Percentiles rank a stretch among this genome's conserved stretches.
These are phyloP conservation scores for Ambrosia artemisiifolia DNA, from an alignment of 129 eudicot genomes.

Conservation along the genomic window DNA sequence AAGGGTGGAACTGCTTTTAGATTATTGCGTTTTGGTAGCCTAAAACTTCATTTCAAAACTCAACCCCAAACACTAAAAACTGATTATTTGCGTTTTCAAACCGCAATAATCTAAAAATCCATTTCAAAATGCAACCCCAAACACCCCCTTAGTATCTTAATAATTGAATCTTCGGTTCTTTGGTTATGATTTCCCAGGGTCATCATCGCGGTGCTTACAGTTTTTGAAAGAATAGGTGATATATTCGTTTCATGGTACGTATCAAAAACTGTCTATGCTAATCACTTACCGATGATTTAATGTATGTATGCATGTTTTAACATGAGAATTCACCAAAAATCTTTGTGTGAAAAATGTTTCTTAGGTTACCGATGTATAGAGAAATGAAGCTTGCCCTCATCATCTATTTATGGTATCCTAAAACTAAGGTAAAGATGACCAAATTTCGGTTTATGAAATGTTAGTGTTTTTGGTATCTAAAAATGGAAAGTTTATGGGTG, in stretches of 20 bases:
- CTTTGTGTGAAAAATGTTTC: neutral
- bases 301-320: neutral
- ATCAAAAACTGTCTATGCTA: neutral
- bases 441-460: neutral
- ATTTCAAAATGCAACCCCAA: no score
- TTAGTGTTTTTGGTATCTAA: neutral
- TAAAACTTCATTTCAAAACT: no score
- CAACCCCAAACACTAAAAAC: no score
- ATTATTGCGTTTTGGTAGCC: no score
- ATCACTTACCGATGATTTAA: neutral
- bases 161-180: neutral
- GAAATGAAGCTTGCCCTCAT: conserved; percentile 82
- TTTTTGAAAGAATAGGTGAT: conserved; percentile 66
- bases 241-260: conserved; percentile 77
- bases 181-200: conserved; percentile 50
- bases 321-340: neutral
- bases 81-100: no score
- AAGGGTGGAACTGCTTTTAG: no score
- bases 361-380: conserved; percentile 90
- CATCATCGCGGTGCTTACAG: conserved; percentile 64
- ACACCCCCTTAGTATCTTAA: neutral
- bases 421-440: conserved; percentile 61
- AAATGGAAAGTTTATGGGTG: conserved; percentile 4
- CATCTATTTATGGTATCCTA: conserved; percentile 93
- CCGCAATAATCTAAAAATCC: no score